Conservation (phyloP, 1,284 basidiomycete species). For the Prillingera fragicola region DNA sequence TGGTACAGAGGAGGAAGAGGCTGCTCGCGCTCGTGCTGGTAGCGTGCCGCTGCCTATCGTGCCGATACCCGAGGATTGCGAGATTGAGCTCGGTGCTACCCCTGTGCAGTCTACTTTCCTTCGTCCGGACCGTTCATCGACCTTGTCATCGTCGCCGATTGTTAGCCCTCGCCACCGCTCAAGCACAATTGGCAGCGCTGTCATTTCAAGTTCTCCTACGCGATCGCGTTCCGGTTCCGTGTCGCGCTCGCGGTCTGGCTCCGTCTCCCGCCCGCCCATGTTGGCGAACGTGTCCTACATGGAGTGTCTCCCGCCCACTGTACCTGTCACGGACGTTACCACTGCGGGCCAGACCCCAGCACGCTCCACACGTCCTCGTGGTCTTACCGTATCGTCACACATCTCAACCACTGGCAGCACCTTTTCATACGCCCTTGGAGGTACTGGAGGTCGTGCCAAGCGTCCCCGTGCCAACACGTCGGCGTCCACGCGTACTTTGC, state of each 20-base stretch:
- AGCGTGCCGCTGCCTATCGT: constrained; percentile 5
- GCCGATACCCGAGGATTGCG: constrained; percentile 23
- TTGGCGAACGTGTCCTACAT: constrained; percentile 33
- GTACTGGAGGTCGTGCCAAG: constrained; percentile 44
- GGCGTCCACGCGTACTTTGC: not conserved
- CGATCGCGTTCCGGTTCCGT: too few species aligned
- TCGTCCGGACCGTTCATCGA: too few species aligned
- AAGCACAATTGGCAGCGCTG: too few species aligned
- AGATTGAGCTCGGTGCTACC: constrained; percentile 5
- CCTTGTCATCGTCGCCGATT: too few species aligned
- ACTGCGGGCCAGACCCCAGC: not conserved
- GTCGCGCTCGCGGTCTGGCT: constrained; percentile 6
- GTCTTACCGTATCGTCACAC: constrained; percentile 20
- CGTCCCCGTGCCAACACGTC: constrained; percentile 14
- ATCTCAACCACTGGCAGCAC: constrained; percentile 11
- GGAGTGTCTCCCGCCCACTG: constrained; percentile 1
- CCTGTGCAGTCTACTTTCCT: not conserved
- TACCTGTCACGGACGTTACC: not conserved
- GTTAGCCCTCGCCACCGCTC: too few species aligned
- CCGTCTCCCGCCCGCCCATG: constrained; percentile 30
- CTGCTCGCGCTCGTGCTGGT: constrained; percentile 5
- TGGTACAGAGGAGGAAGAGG: constrained; percentile 1
- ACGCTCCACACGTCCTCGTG: constrained; percentile 14
- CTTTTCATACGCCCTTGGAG: constrained; percentile 43
- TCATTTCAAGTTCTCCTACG: too few species aligned